These are phyloP conservation scores for Pulveroboletus frians DNA, from an alignment of 768 basidiomycete genomes.

Conservation along the genomic window DNA sequence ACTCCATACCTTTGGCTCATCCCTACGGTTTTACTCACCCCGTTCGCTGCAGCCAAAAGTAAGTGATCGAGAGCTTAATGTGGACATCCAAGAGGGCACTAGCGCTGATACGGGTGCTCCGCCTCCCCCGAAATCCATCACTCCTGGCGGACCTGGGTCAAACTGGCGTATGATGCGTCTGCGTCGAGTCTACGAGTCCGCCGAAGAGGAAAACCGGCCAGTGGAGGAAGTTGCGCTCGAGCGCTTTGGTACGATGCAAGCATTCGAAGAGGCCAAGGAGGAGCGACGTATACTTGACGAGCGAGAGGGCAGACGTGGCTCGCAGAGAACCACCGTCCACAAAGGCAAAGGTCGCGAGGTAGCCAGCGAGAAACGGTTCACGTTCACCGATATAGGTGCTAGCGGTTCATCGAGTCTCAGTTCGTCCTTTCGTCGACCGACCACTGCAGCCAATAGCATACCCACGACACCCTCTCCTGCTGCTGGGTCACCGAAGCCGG, in stretches of 20 bases:
- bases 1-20: constrained; percentile 1
- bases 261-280: constrained; percentile 85
- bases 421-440: constrained; percentile 83
- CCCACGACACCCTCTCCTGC: constrained; percentile 55
- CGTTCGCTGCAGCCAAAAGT: constrained; percentile 45
- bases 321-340: constrained; percentile 32
- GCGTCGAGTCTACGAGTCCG: constrained; percentile 81
- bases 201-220: constrained; percentile 71
- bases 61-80: constrained; percentile 60
- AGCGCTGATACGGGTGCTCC: constrained; percentile 36
- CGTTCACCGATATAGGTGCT: constrained; percentile 61
- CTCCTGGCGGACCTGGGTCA: constrained; percentile 88
- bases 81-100: constrained; percentile 45
- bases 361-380: constrained; percentile 49
- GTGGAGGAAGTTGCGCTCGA: constrained; percentile 82
- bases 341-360: constrained; percentile 36
- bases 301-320: constrained; percentile 52
- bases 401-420: constrained; percentile 74
- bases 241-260: constrained; percentile 78
- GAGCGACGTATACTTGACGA: constrained; percentile 85
- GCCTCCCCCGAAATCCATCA: constrained; percentile 43
- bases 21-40: constrained; percentile 3
- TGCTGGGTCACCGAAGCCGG: constrained; percentile 25
- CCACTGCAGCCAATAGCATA: constrained; percentile 48
- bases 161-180: constrained; percentile 99